A percentile compares a stretch with the other conserved stretches of the same genome.
Evolutionary conservation across 192 early-diverging fungal species (phyloP).

Genomic region (Mortierella antarctica): DNA sequence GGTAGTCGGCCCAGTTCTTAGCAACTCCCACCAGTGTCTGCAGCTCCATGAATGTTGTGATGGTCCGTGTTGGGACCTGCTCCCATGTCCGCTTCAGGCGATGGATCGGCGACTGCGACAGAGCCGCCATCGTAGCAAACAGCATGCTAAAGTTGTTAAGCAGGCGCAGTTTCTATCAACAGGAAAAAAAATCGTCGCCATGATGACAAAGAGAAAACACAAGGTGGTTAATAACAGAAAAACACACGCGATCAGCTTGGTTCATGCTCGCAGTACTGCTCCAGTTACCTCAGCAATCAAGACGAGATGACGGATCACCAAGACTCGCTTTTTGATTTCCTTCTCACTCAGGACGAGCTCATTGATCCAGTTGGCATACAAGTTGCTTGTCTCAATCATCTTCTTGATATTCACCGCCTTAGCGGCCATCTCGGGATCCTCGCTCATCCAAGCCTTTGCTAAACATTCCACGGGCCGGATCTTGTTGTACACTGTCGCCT

Average conservation of each 20-base stretch:
- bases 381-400: constrained; percentile 85
- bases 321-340: constrained; percentile 82
- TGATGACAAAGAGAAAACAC: background rate
- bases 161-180: constrained; percentile 44
- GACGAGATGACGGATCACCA: constrained; percentile 86
- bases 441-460: constrained; percentile 85
- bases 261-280: background rate
- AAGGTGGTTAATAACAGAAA: background rate
- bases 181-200: constrained; percentile 59
- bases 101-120: constrained; percentile 86
- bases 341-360: constrained; percentile 83
- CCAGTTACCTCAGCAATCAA: constrained; percentile 71
- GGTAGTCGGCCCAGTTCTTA: constrained; percentile 86
- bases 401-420: constrained; percentile 87
- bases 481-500: constrained; percentile 78
- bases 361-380: constrained; percentile 89
- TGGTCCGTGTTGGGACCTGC: constrained; percentile 64
- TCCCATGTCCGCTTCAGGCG: constrained; percentile 96
- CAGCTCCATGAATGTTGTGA: constrained; percentile 69
- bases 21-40: constrained; percentile 78
- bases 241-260: background rate
- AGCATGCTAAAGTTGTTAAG: constrained; percentile 95
- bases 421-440: constrained; percentile 60
- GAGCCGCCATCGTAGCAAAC: constrained; percentile 86
- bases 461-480: constrained; percentile 90